Base-by-base conservation (phyloP, 495 filamentous ascomycete species). In the Penicillium flavigenum region DNA sequence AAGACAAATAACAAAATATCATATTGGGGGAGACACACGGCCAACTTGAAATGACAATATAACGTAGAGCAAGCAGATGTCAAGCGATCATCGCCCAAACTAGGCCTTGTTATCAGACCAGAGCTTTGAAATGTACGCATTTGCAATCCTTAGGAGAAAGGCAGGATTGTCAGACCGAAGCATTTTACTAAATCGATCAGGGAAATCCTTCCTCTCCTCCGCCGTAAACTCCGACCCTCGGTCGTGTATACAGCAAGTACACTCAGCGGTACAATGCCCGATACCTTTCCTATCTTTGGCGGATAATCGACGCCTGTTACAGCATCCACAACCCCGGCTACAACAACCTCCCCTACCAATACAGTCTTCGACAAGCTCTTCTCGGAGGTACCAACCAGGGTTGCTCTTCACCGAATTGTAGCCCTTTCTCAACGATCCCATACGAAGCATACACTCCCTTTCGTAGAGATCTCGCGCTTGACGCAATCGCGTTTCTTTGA, bases 281-380 rank as follows among this genome's bases (percentile, higher is more conserved):
- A 34, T 31, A 1, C 47, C 29, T 11, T 12, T 20, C 10, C 12
- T 19, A 6, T 11, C 20, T 10, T 12, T 19, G 1, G 46, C 9
- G 3, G 6, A 8, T 20, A 4, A n/a, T n/a, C 16, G 26, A 17
- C 29, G n/a, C 19, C 2, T 48, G 9, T n/a, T 16, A 20, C 46
- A 48, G 9, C 29, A 48, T 32, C n/a, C 46, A 32, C 46, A 34
- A 14, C 10, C 10, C 8, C 29, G 29, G 5, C 27, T 31, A 20
- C 46, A 32, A 8, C n/a, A 48, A 16, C 46, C 6, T 6, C 27
- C 29, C 14, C 16, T 20, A 6, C 14, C 16, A 1, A 17, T 48
- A 20, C 46, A 48, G n/a, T 48, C 46, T 10, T 47, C 45, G 5
- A 48, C 46, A 27, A 34, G 27, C 27, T 32, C 27, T 48, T 5